Percentiles rank a stretch among this genome's conserved stretches.
phyloP scores from a whole-genome alignment of 495 filamentous ascomycete species.

The Daldinia vernicosa region DNA sequence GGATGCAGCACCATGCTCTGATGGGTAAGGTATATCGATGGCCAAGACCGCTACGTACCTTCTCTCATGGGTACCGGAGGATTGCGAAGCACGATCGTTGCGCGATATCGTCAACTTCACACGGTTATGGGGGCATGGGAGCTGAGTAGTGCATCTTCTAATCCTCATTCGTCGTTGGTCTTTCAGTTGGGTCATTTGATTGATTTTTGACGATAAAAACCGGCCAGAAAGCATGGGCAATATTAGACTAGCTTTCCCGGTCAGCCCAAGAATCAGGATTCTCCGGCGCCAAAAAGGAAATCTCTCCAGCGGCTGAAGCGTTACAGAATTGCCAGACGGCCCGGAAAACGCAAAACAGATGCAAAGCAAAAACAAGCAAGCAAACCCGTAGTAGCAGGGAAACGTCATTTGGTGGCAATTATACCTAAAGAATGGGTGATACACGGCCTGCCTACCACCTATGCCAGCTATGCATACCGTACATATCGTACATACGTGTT shows the following conservation, averaged over 20 bases:
- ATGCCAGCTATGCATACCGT: neutral
- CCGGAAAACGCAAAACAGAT: constrained; percentile 10
- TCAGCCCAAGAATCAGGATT: constrained; percentile 19
- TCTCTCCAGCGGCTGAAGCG: constrained; percentile 33
- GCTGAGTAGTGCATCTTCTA: constrained; percentile 22
- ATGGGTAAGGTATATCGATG: constrained; percentile 43
- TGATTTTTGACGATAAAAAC: constrained; percentile 13
- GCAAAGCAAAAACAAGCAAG: constrained; percentile 16
- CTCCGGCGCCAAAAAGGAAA: constrained; percentile 24
- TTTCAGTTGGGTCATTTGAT: constrained; percentile 22
- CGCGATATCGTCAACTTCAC: constrained; percentile 33
- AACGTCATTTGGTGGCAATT: constrained; percentile 40
- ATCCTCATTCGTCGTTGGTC: constrained; percentile 10
- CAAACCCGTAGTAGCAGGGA: constrained; percentile 14
- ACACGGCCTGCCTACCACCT: neutral
- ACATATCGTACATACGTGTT: constrained; percentile 7
- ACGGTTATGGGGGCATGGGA: constrained; percentile 19
- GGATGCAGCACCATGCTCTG: constrained; percentile 38
- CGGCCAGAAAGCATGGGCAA: constrained; percentile 15
- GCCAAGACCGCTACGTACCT: constrained; percentile 38
- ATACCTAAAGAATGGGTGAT: constrained; percentile 18
- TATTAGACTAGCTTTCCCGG: constrained; percentile 17
- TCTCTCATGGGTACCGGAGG: constrained; percentile 18
- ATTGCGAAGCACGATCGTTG: constrained; percentile 21
- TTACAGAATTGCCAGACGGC: constrained; percentile 29